phyloP scores from a whole-genome alignment of 169 alveolate species.

The Plasmodium falciparum region DNA sequence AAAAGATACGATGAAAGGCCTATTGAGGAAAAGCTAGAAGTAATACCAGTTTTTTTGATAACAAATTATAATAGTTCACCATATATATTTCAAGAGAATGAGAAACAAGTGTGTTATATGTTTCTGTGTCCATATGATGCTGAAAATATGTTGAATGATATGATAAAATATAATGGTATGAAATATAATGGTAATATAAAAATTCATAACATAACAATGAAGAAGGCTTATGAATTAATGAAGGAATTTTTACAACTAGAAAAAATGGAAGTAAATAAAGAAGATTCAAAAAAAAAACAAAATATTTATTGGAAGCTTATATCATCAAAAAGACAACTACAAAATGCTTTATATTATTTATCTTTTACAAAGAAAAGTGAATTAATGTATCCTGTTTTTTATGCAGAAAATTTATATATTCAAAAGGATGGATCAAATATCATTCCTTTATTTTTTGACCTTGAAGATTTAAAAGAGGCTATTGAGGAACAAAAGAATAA shows the following conservation, averaged over 20 bases:
- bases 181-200: conserved; percentile 42
- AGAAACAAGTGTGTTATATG: conserved; percentile 57
- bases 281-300: conserved; percentile 25
- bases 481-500: conserved; percentile 3
- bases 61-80: conserved; percentile 70
- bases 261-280: conserved; percentile 25
- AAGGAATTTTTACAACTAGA: conserved; percentile 50
- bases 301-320: conserved; percentile 60
- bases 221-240: conserved; percentile 62
- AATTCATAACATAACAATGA: conserved; percentile 36
- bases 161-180: conserved; percentile 60
- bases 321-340: conserved; percentile 46
- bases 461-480: conserved; percentile 50
- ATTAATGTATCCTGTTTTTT: conserved; percentile 53
- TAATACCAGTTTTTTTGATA: conserved; percentile 52
- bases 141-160: conserved; percentile 50
- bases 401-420: conserved; percentile 47
- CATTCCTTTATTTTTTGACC: conserved; percentile 54
- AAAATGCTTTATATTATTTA: conserved; percentile 47
- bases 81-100: conserved; percentile 70
- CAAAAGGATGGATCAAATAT: conserved; percentile 27
- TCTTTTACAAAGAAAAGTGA: conserved; percentile 61
- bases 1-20: conserved; percentile 67
- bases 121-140: conserved; percentile 75
- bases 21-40: conserved; percentile 50